Evolutionary conservation across 2,329 filamentous ascomycete species (phyloP), one percentile per base, ranked within the genome.

Genomic region (Beauveria medogensis): DNA sequence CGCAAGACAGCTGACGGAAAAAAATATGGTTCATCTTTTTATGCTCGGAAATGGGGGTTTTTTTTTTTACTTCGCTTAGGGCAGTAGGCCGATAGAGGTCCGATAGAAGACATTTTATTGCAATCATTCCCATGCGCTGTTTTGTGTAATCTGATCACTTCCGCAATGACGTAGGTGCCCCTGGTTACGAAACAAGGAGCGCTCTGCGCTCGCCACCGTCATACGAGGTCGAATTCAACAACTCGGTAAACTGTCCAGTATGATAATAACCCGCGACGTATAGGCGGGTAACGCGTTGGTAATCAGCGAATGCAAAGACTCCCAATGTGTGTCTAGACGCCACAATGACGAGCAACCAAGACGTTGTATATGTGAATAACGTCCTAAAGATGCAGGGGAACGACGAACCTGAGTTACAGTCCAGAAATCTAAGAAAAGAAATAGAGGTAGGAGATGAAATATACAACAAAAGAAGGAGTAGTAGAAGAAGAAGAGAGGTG

Each of bases 151-250:
- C 10, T 41, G 22, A 46, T 3, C 8, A 14, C 24, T 30, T 20
- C 28, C 7, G 26, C 22, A 26, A 59, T 59, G 56, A 59, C 56
- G 56, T 59, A 59, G 48, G 24, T 46, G 34, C 56, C 48, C 56
- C 48, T 53, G 26, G 40, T 26, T 22, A 12, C 46, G 18, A 14
- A 48, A 37, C 16, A 48, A 14, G 16, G 24, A 18, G 20, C 6
- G 14, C 20, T n/a, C 9, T 24, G 22, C 22, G 5, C 22, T n/a
- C 55, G 55, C 55, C 28, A 26, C 28, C 9, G 12, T 57, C 43
- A 37, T 41, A 41, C 43, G 55, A 48, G 12, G 9, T 2, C 28
- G 12, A 12, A 4, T 47, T 24, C 6, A 24, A 57, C n/a, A 50
- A 50, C 20, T 46, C 55, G 30, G 28, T 3, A 41, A 20, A 18